phyloP scores from a whole-genome alignment of 495 filamentous ascomycete species.

The Cladorrhinum samala region DNA sequence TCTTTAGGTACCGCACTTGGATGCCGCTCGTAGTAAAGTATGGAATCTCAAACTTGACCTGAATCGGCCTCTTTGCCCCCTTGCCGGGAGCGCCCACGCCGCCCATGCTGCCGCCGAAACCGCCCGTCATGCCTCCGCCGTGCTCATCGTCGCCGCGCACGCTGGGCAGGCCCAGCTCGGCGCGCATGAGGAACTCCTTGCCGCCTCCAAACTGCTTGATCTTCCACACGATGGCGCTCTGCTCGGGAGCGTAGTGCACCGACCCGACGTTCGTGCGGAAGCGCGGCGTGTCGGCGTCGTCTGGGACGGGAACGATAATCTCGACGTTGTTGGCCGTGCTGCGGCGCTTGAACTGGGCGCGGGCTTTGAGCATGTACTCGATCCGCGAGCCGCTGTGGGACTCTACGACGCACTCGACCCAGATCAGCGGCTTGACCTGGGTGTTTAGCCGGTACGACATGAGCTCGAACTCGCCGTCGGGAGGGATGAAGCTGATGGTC shows the following conservation, averaged over 20 bases:
- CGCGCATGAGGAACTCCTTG: slow-evolving; percentile 99
- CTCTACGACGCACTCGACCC: slow-evolving; percentile 98
- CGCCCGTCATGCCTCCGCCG: slow-evolving; percentile 92
- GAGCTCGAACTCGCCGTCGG: slow-evolving; percentile 96
- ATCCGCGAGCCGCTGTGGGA: slow-evolving; percentile 90
- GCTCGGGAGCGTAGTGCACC: slow-evolving; percentile 98
- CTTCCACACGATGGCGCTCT: slow-evolving; percentile 98
- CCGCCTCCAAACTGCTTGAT: slow-evolving; percentile 99
- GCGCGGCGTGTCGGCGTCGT: slow-evolving; percentile 92
- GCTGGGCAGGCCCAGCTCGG: slow-evolving; percentile 90
- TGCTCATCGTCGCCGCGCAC: slow-evolving; percentile 96
- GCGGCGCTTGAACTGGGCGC: slow-evolving; percentile 96
- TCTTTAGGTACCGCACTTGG: slow-evolving; percentile 97
- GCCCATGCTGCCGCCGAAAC: slow-evolving; percentile 94
- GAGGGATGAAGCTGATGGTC: slow-evolving; percentile 98
- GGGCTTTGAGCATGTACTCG: slow-evolving; percentile 98
- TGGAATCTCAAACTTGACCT: slow-evolving; percentile 99
- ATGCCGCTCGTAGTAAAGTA: slow-evolving; percentile 99
- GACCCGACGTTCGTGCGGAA: slow-evolving; percentile 97
- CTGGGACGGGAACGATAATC: slow-evolving; percentile 93
- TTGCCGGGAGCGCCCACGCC: slow-evolving; percentile 63
- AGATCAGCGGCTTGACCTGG: slow-evolving; percentile 96
- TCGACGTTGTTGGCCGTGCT: slow-evolving; percentile 99
- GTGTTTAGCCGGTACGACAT: slow-evolving; percentile 99
- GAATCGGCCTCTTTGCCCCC: slow-evolving; percentile 86